These are phyloP conservation scores for Scutellaria minor DNA, from an alignment of 257 asterid species.

Conservation along the genomic window DNA sequence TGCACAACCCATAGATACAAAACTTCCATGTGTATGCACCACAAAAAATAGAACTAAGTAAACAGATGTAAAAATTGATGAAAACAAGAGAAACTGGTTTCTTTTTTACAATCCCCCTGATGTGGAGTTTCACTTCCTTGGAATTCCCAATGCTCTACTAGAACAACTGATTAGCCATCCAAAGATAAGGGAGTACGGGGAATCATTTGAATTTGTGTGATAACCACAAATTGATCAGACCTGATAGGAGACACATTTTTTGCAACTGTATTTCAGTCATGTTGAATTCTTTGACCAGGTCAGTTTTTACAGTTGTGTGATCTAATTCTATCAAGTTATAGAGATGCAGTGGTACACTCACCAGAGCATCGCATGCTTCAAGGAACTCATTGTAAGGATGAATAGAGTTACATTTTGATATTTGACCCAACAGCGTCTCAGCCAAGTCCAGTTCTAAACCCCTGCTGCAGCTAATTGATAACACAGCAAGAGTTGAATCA, in stretches of 20 bases:
- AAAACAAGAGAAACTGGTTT: background rate
- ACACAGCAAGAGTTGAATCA: constrained; percentile 74
- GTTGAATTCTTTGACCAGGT: constrained; percentile 9
- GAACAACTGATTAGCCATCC: constrained; percentile 22
- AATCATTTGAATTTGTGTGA: background rate
- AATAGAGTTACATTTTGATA: constrained; percentile 46
- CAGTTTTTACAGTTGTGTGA: constrained; percentile 15
- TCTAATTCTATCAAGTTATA: constrained; percentile 14
- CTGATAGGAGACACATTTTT: background rate
- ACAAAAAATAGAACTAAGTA: background rate
- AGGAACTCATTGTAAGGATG: constrained; percentile 70
- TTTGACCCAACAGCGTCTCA: constrained; percentile 62
- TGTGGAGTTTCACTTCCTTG: constrained; percentile 2
- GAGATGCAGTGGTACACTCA: constrained; percentile 47
- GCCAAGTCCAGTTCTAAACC: constrained; percentile 76
- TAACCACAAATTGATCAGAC: constrained; percentile 17
- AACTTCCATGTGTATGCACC: constrained; percentile 6
- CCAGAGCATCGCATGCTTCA: constrained; percentile 81
- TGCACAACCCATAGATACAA: background rate
- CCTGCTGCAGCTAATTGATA: constrained; percentile 80
- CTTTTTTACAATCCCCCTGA: constrained; percentile 1
- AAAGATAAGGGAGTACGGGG: background rate
- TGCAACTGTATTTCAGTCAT: background rate
- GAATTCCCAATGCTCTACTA: background rate
- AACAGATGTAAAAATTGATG: constrained; percentile 11